A percentile compares a stretch with the other conserved stretches of the same genome.
Evolutionary conservation across 441 rosid genomes (phyloP).

Genomic region (Pelargonium exstipulatum): DNA sequence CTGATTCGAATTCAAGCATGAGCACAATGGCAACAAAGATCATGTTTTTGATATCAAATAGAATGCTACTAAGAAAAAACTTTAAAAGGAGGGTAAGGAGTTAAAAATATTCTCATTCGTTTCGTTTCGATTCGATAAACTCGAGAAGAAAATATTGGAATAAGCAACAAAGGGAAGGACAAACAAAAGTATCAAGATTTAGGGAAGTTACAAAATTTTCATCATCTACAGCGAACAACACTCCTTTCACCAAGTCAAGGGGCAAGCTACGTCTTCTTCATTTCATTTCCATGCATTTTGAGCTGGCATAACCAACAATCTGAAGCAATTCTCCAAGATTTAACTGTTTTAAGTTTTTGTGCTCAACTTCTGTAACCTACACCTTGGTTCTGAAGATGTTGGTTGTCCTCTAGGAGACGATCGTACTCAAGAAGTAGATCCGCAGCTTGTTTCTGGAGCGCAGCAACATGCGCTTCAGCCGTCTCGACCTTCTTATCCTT

Average conservation of each 20-base stretch:
- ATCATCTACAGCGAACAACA: conserved; percentile 1
- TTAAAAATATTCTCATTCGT: too few relatives aligned
- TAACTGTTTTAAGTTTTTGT: conserved; percentile 13
- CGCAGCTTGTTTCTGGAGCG: conserved; percentile 87
- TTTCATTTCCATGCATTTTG: conserved; percentile 13
- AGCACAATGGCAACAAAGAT: too few relatives aligned
- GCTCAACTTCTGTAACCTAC: conserved; percentile 38
- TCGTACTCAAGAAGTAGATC: conserved; percentile 87
- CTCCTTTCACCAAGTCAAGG: conserved; percentile 1
- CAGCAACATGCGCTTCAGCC: conserved; percentile 65
- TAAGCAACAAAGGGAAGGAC: conserved; percentile 11
- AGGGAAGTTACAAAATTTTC: conserved; percentile 26
- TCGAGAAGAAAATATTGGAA: background rate
- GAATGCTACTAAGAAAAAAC: too few relatives aligned
- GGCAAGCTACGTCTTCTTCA: conserved; percentile 2
- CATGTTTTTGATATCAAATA: too few relatives aligned
- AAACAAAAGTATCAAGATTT: conserved; percentile 18
- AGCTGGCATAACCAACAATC: background rate
- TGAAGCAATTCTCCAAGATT: conserved; percentile 13
- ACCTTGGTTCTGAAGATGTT: conserved; percentile 68
- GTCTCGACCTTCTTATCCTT: conserved; percentile 71
- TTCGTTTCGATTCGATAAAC: background rate
- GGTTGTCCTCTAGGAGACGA: conserved; percentile 79
- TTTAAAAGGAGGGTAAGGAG: too few relatives aligned
- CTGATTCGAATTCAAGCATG: too few relatives aligned